Evolutionary conservation across 768 basidiomycete species (phyloP).

Genomic region (Tricholoma flavovirens): DNA sequence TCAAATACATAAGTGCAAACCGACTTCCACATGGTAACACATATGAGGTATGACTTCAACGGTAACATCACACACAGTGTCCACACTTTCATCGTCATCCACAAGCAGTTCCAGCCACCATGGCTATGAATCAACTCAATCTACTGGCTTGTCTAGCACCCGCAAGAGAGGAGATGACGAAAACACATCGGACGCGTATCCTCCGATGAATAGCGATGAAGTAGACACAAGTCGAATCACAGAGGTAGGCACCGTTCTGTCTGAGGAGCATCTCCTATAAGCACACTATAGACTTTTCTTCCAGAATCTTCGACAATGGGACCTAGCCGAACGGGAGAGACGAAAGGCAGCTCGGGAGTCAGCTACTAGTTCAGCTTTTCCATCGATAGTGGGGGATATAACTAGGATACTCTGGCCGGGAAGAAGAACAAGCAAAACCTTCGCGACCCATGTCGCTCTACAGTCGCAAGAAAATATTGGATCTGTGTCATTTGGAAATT

Average conservation of each 20-base stretch:
- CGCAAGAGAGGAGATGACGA: neutral
- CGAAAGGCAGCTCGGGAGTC: constrained; percentile 70
- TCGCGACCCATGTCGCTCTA: constrained; percentile 41
- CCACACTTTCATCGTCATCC: neutral
- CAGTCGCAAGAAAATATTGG: constrained; percentile 50
- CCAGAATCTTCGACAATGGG: constrained; percentile 76
- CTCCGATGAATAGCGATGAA: constrained; percentile 61
- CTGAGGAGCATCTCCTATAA: constrained; percentile 4
- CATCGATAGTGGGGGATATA: constrained; percentile 53
- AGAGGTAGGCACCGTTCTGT: constrained; percentile 45
- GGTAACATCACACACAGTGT: neutral
- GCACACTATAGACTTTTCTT: constrained; percentile 7
- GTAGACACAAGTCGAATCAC: constrained; percentile 64
- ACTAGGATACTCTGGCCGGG: constrained; percentile 53
- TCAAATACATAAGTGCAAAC: neutral
- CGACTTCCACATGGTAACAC: neutral
- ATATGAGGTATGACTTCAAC: neutral
- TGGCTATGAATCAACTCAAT: neutral
- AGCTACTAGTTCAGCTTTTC: constrained; percentile 8
- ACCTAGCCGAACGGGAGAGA: constrained; percentile 67
- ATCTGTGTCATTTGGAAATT: constrained; percentile 47
- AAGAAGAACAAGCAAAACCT: constrained; percentile 22
- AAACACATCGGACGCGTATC: constrained; percentile 36
- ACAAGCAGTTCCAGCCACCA: neutral
- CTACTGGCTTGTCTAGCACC: neutral